Evolutionary conservation across 2,329 filamentous ascomycete genomes (phyloP), one percentile per base, ranked within the genome.

Genomic region (Immersiporthe knoxdaviesiana): DNA sequence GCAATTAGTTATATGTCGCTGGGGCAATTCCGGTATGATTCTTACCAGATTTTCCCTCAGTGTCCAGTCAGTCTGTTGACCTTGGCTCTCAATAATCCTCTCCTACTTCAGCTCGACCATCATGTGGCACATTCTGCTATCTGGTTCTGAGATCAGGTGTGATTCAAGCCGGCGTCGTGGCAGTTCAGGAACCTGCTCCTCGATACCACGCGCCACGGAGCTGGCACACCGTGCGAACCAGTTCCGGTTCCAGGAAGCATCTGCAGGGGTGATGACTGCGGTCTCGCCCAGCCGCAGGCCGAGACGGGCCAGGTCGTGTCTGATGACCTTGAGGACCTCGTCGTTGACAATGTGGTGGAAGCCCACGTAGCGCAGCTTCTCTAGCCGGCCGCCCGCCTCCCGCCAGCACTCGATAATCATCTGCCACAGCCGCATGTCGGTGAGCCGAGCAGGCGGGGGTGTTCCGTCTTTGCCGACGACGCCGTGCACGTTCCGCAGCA

Each of bases 361-460:
- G 58, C 32, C 58, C 11, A 61, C n/a, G 37, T 61, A 39, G 32
- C n/a, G 59, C 12, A 61, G 37, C 1, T 21, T 24, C 59, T 41
- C 35, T 21, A 35, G 32, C 7, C 32, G 18, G 10, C 59, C 35
- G 35, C 59, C 59, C 32, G 35, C 59, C 32, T 18, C 59, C 11
- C 3, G 30, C 59, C 59, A 61, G 24, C 59, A 35, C 6, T 39
- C 21, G 21, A 61, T 35, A 6, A 61, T 61, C 59, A 61, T 61
- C 35, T 61, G 59, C 59, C 59, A 61, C n/a, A 61, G 37, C 10
- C 59, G 59, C 59, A 37, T 61, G 21, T 61, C 59, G 2, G 56
- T 35, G 8, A 59, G 32, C 21, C 56, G 44, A 7, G n/a, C 44
- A n/a, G 44, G 21, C 3, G 21, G 21, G 10, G 21, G 44, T 47